Percentiles rank a stretch among this genome's conserved stretches.
Conservation (phyloP, 23 red algal species). For the Cyanidioschyzon merolae region DNA sequence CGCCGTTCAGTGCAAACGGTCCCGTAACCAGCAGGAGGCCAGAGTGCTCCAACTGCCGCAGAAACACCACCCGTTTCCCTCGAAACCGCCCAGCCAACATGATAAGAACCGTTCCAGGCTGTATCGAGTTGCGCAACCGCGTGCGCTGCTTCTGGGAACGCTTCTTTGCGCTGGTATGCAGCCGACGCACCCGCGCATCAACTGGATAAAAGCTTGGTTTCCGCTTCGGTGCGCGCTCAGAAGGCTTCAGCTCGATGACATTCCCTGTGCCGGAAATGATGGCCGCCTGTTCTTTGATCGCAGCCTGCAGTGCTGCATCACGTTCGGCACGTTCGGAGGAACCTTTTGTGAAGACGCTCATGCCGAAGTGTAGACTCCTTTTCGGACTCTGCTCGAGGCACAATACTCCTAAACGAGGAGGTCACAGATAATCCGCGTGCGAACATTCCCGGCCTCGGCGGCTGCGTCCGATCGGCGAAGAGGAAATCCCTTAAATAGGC, state of each 20-base stretch:
- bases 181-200: neutral
- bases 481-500: no score
- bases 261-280: neutral
- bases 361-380: no score
- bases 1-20: slow-evolving; percentile 68
- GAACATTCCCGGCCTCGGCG: no score
- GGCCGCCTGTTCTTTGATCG: neutral
- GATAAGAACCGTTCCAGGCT: slow-evolving; percentile 62
- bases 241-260: neutral
- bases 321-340: no score
- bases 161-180: neutral
- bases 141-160: slow-evolving; percentile 4
- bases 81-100: slow-evolving; percentile 55
- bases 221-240: neutral
- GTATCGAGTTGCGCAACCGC: slow-evolving; percentile 63
- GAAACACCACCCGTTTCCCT: slow-evolving; percentile 67
- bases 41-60: slow-evolving; percentile 47
- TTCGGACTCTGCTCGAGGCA: no score
- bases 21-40: slow-evolving; percentile 82
- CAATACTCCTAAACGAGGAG: no score
- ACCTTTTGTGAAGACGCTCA: no score
- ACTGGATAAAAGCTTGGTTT: neutral
- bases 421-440: no score
- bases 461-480: no score
- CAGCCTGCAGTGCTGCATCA: neutral